Evolutionary conservation across 2,329 filamentous ascomycete genomes (phyloP).

Genomic region (Ceratocystis cubensis): DNA sequence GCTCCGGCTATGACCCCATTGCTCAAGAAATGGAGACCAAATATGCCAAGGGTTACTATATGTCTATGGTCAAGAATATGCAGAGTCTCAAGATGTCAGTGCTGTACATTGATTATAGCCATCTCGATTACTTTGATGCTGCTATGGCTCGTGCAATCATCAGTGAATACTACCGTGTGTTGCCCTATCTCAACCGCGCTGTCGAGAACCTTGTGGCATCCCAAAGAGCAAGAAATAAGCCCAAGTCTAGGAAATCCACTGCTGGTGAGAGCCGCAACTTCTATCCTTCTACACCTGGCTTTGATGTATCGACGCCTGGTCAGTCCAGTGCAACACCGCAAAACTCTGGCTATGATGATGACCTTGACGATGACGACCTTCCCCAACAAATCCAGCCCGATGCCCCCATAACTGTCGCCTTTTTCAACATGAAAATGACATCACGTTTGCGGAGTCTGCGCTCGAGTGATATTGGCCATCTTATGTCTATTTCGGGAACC

Average conservation of each 20-base stretch:
- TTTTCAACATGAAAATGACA: conserved; percentile 83
- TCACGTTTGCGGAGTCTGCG: conserved; percentile 76
- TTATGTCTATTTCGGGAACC: conserved; percentile 91
- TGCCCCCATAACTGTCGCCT: conserved; percentile 84
- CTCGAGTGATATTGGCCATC: conserved; percentile 78
- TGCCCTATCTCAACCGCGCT: conserved; percentile 78
- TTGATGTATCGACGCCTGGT: conserved; percentile 18
- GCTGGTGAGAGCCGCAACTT: conserved; percentile 11
- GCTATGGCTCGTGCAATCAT: conserved; percentile 76
- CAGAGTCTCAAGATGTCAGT: conserved; percentile 64
- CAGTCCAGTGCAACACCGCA: conserved; percentile 19
- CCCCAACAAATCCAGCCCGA: conserved; percentile 45
- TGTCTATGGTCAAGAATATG: conserved; percentile 72
- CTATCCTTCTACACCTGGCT: conserved; percentile 18
- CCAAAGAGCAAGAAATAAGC: conserved; percentile 1
- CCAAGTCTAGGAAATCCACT: conserved; percentile 14
- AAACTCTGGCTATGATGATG: conserved; percentile 17
- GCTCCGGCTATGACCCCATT: conserved; percentile 9
- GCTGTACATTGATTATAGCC: conserved; percentile 76
- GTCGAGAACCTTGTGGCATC: conserved; percentile 19
- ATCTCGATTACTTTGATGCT: conserved; percentile 64
- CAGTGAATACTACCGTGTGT: conserved; percentile 85
- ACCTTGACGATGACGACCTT: conserved; percentile 41
- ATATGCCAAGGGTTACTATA: conserved; percentile 65
- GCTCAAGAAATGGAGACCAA: conserved; percentile 18